Evolutionary conservation across 1,284 basidiomycete genomes (phyloP), one percentile per base, ranked within the genome.

Genomic region (Ganoderma sinense): DNA sequence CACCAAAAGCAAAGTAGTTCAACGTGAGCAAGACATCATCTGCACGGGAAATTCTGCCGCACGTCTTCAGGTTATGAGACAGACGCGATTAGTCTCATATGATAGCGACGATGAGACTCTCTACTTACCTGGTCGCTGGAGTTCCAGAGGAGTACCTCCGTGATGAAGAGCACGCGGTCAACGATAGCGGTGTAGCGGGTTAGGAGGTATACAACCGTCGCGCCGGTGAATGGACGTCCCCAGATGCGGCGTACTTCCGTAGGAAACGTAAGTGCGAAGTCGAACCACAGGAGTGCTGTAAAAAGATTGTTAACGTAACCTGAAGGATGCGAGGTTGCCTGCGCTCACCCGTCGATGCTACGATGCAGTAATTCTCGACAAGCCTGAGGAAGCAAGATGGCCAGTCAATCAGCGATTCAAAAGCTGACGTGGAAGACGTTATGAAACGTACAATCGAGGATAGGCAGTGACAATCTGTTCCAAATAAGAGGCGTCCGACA

Each of bases 111-210:
- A 31, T 11, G 14, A 2, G 13, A 51, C n/a, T 4, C 14, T 4
- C 43, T 2, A 45, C 26, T 26, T 18, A 63, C 48, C 36, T 40
- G 14, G 20, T 63, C 14, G 41, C 29, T 63, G 26, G 45, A 48
- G 29, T 33, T 63, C 62, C 62, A 63, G 13, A 48, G 8, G 3
- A 63, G 40, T 18, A 63, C 62, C 31, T 48, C 45, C 4, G 45
- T 31, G 13, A 63, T 45, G 40, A 69, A 60, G 39, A 69, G 39
- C 1, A 69, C 16, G 4, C 68, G 51, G 45, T 68, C 69, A 18
- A 69, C 11, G 40, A 74, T 26, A 8, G 66, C 66, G 55, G 62
- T 68, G 41, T 72, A 77, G 41, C 71, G 73, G 60, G 71, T 73
- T 29, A 69, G n/a, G 16, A 70, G 56, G 68, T 70, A 75, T 26